Conservation (phyloP, 768 basidiomycete species). For the Mycena pura region DNA sequence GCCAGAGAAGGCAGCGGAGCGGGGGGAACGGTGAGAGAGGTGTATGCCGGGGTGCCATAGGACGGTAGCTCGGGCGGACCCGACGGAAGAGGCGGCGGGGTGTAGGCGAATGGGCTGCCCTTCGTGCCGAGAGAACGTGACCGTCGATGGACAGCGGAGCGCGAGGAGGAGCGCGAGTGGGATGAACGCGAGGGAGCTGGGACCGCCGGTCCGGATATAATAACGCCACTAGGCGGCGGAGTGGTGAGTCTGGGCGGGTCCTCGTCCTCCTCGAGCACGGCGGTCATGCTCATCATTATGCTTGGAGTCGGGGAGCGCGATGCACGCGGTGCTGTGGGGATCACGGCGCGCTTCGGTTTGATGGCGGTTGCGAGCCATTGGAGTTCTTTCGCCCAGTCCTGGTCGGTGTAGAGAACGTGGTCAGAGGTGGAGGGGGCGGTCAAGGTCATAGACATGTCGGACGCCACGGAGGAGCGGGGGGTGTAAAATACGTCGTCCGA, state of each 20-base stretch:
- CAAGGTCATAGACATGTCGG: slow-evolving; percentile 30
- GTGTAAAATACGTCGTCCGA: slow-evolving; percentile 24
- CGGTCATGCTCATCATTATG: slow-evolving; percentile 60
- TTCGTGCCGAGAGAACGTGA: slow-evolving; percentile 29
- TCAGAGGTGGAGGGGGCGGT: slow-evolving; percentile 25
- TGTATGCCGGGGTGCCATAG: slow-evolving; percentile 65
- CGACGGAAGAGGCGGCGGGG: slow-evolving; percentile 10
- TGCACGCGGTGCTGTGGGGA: slow-evolving; percentile 31
- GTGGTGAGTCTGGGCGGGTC: slow-evolving; percentile 27
- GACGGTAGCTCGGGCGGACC: slow-evolving; percentile 47
- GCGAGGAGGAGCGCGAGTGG: background rate
- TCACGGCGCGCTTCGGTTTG: slow-evolving; percentile 13
- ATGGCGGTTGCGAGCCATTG: slow-evolving; percentile 58
- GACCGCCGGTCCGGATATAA: background rate
- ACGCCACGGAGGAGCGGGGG: slow-evolving; percentile 12
- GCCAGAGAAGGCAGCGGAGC: slow-evolving; percentile 44
- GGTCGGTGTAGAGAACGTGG: slow-evolving; percentile 48
- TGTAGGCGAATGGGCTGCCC: slow-evolving; percentile 32
- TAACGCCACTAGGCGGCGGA: slow-evolving; percentile 15
- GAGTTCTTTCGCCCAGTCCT: slow-evolving; percentile 74
- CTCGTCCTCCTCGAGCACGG: slow-evolving; percentile 62
- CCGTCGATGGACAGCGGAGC: slow-evolving; percentile 13
- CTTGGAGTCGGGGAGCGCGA: slow-evolving; percentile 38
- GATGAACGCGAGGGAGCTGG: too few relatives aligned
- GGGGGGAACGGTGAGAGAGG: slow-evolving; percentile 59